Evolutionary conservation across 139 green algal genomes (phyloP).

Genomic region (Ettlia oleoabundans): DNA sequence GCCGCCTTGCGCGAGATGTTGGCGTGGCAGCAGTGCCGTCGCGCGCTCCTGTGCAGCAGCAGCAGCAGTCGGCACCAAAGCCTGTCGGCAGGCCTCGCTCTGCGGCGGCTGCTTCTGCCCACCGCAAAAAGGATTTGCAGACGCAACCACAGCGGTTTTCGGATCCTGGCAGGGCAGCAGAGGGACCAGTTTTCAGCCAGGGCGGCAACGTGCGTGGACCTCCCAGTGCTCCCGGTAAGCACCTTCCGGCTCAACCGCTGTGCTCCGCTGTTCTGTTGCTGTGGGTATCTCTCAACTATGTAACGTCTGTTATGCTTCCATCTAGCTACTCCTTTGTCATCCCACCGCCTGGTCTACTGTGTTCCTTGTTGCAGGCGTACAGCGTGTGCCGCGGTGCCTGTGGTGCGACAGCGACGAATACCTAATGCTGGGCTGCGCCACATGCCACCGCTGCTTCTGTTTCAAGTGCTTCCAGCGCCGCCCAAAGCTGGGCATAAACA

Average conservation of each 20-base stretch:
- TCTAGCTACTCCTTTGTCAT: neutral
- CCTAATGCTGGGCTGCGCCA: constrained; percentile 27
- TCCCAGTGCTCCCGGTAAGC: neutral
- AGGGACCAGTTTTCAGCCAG: constrained; percentile 11
- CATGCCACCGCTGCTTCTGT: constrained; percentile 44
- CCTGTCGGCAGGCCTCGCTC: neutral
- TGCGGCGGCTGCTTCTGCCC: neutral
- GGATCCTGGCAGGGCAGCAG: too few species aligned
- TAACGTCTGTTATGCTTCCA: too few species aligned
- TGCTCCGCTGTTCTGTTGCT: too few species aligned
- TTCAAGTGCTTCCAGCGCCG: constrained; percentile 54
- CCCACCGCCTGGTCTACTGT: neutral
- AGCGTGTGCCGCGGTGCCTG: neutral
- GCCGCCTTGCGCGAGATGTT: constrained; percentile 15
- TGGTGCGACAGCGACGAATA: constrained; percentile 19
- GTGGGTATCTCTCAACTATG: too few species aligned
- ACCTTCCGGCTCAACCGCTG: too few species aligned
- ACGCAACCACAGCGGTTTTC: too few species aligned
- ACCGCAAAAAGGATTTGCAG: too few species aligned
- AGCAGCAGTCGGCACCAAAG: neutral
- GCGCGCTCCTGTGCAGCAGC: neutral
- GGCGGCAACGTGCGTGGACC: constrained; percentile 26
- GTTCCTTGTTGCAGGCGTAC: constrained; percentile 17
- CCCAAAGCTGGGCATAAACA: constrained; percentile 40
- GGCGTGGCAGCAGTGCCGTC: neutral